A percentile compares a stretch with the other conserved stretches of the same genome.
phyloP scores from a whole-genome alignment of 495 filamentous ascomycete genomes.

The Melanomma pulvis-pyrius region DNA sequence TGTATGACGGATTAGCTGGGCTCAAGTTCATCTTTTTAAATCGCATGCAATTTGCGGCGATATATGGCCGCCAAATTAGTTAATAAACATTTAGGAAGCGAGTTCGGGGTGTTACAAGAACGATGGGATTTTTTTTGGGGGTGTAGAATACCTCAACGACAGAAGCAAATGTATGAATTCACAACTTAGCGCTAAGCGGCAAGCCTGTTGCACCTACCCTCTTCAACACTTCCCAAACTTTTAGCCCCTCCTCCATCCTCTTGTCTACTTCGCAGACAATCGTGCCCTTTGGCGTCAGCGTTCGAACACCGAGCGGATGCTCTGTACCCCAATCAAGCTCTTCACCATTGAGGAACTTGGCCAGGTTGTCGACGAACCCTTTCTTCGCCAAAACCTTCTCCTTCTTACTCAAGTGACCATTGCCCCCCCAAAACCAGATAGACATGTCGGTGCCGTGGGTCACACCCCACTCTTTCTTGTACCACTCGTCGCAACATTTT shows the following conservation, averaged over 20 bases:
- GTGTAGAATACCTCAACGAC: too few relatives aligned
- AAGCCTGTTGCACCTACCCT: conserved; percentile 26
- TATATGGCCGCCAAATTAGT: too few relatives aligned
- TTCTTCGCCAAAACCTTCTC: conserved; percentile 52
- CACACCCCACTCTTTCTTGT: conserved; percentile 57
- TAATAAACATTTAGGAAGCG: too few relatives aligned
- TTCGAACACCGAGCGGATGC: conserved; percentile 49
- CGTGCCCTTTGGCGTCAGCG: conserved; percentile 50
- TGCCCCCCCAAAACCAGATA: conserved; percentile 63
- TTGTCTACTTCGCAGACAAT: conserved; percentile 52
- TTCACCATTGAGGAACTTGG: conserved; percentile 51
- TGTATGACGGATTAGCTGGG: too few relatives aligned
- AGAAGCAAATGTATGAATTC: neutral
- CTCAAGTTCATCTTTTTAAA: too few relatives aligned
- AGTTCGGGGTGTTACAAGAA: too few relatives aligned
- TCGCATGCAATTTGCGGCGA: too few relatives aligned
- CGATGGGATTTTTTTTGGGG: too few relatives aligned
- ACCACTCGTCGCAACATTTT: conserved; percentile 47
- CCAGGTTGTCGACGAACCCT: conserved; percentile 50
- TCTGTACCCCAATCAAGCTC: conserved; percentile 49
- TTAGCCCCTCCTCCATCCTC: conserved; percentile 52
- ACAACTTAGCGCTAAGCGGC: conserved; percentile 26
- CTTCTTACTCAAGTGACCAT: conserved; percentile 42
- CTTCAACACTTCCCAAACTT: conserved; percentile 51
- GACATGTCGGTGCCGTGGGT: conserved; percentile 60